Evolutionary conservation across 2,329 filamentous ascomycete genomes (phyloP).

Genomic region (Pyrenophora graminea): DNA sequence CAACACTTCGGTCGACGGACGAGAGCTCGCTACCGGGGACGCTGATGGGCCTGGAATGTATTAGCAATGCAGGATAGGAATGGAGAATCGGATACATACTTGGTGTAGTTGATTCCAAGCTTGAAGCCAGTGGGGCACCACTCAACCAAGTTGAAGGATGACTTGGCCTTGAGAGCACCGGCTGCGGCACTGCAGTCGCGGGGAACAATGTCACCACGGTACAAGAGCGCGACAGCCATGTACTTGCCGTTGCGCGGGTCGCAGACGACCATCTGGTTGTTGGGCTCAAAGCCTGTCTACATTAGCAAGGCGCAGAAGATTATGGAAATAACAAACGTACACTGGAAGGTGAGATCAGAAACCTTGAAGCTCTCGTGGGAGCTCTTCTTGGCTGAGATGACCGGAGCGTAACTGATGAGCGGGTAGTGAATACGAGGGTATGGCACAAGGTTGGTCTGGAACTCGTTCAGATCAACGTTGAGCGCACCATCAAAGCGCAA

Average conservation of each 20-base stretch:
- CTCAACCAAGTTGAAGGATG: constrained; percentile 74
- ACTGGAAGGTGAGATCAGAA: constrained; percentile 74
- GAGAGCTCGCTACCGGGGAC: constrained; percentile 96
- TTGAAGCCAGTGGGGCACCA: constrained; percentile 79
- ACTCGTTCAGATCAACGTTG: constrained; percentile 76
- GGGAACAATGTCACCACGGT: constrained; percentile 72
- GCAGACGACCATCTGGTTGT: constrained; percentile 80
- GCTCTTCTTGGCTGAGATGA: constrained; percentile 74
- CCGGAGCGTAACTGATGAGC: constrained; percentile 72
- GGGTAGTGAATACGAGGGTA: constrained; percentile 77
- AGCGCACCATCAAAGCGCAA: constrained; percentile 73
- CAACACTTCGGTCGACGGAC: constrained; percentile 95
- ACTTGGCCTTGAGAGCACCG: constrained; percentile 69
- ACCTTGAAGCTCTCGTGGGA: constrained; percentile 88
- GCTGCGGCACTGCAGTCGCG: constrained; percentile 71
- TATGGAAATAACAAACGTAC: constrained; percentile 46
- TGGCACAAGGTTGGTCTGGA: constrained; percentile 76
- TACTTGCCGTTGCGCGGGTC: constrained; percentile 76
- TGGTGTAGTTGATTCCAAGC: constrained; percentile 75
- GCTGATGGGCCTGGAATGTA: constrained; percentile 77
- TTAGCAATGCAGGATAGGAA: background rate
- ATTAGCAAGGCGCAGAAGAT: constrained; percentile 31
- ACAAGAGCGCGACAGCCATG: constrained; percentile 74
- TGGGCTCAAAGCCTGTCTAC: constrained; percentile 69
- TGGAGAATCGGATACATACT: constrained; percentile 26